These are phyloP conservation scores for Diplotaxis tenuifolia DNA, from an alignment of 345 rosid genomes.

Conservation along the genomic window DNA sequence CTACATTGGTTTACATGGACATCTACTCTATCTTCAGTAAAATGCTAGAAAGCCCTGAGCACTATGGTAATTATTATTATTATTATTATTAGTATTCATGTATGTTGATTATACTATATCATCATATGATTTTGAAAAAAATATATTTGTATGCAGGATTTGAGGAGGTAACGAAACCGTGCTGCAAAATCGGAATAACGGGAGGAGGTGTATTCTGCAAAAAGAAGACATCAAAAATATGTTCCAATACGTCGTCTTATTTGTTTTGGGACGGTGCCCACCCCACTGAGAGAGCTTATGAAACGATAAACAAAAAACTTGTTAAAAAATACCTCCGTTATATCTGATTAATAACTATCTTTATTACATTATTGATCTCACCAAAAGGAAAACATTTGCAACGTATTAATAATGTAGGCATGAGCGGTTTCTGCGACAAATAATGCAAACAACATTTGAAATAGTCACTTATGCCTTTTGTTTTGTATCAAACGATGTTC, in stretches of 20 bases:
- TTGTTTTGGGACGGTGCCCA: conserved; percentile 40
- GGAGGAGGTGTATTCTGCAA: conserved; percentile 26
- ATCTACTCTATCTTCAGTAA: conserved; percentile 41
- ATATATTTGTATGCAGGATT: conserved; percentile 22
- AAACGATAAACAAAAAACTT: conserved; percentile 16
- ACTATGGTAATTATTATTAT: conserved; percentile 47
- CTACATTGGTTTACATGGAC: conserved; percentile 44
- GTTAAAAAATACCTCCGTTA: conserved; percentile 5
- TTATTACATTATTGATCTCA: background rate
- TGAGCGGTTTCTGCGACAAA: conserved; percentile 5
- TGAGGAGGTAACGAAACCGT: conserved; percentile 25
- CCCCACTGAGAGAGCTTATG: conserved; percentile 42
- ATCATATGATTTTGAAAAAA: background rate
- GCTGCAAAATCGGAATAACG: conserved; percentile 33
- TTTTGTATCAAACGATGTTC: background rate
- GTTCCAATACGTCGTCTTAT: conserved; percentile 25
- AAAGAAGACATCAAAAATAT: background rate
- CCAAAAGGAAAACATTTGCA: conserved; percentile 10
- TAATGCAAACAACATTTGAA: background rate
- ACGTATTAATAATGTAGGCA: conserved; percentile 5
- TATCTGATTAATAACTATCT: background rate
- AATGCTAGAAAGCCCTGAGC: conserved; percentile 42
- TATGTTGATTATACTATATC: background rate
- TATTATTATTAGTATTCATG: background rate
- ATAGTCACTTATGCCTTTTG: background rate